Evolutionary conservation across 2,329 filamentous ascomycete species (phyloP), one percentile per base, ranked within the genome.

Genomic region (Whalleya microplaca): DNA sequence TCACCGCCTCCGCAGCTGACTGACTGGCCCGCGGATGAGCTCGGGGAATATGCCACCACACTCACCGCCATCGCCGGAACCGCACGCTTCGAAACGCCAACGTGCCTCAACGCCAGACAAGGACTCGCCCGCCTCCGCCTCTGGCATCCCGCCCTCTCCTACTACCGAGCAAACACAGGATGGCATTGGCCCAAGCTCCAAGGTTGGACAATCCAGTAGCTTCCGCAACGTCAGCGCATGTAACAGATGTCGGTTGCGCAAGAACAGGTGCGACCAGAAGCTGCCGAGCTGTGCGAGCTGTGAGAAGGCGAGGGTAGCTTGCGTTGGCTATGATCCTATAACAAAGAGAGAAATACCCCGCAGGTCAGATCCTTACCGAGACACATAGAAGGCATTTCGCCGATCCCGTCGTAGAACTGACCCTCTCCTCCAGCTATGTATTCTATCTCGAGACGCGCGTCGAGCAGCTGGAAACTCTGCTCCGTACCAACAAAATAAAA

Each of bases 271-370:
- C 75, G 94, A 98, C 75, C 94, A 97, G 80, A 88, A 89, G 63
- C 82, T 98, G 59, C 94, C 94, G 8, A 91, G 90, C 67, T 98
- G 94, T 73, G 88, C 90, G 42, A 91, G 91, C 65, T 98, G 94
- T 75, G 92, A 93, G 72, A 97, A 97, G 77, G 93, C 91, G n/a
- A 84, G 85, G 56, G 91, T 96, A 45, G 88, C 90, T 64, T 98
- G 95, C 73, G 92, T 97, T 48, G 94, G 94, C 61, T 97, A 96
- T 74, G 94, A 98, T 72, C 93, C 94, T 32, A 96, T 97, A 69
- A 96, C 92, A 21, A 97, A 97, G 80, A 88, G 91, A 70, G 92
- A 97, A 76, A 96, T 98, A 56, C 94, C 94, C 48, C 85, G 93
- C 75, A 92, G 88, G 79, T 96, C 88, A 77, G 89, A 89, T 57